Evolutionary conservation across 305 asterid species (phyloP).

Genomic region (Lippia alba): DNA sequence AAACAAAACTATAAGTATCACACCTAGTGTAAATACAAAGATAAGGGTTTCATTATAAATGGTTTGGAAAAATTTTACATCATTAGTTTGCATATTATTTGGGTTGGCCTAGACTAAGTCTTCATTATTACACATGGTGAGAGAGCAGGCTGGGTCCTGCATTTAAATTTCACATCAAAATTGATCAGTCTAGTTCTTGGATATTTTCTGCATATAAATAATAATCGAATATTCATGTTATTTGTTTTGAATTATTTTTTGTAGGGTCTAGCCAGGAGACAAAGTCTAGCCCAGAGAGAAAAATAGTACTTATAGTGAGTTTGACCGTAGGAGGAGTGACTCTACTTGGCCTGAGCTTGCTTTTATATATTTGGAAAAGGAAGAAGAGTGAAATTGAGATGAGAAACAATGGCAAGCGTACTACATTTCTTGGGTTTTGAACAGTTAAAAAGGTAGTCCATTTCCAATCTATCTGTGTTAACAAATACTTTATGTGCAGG

Average conservation of each 20-base stretch:
- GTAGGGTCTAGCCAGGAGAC: slow-evolving; percentile 29
- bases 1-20: no score
- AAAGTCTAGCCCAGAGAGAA: slow-evolving; percentile 10
- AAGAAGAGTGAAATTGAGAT: slow-evolving; percentile 6
- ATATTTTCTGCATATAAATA: not conserved
- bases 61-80: no score
- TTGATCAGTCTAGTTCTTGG: not conserved
- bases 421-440: not conserved
- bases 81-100: not conserved
- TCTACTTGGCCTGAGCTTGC: slow-evolving; percentile 23
- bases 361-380: slow-evolving; percentile 29
- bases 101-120: not conserved
- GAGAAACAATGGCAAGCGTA: slow-evolving; percentile 21
- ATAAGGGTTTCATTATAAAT: no score
- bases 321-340: slow-evolving; percentile 10
- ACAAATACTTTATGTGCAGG: slow-evolving; percentile 11
- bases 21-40: no score
- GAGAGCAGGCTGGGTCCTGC: not conserved
- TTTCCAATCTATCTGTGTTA: slow-evolving; percentile 1
- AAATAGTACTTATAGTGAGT: slow-evolving; percentile 14
- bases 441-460: not conserved
- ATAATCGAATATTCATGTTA: not conserved
- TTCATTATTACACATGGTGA: no score
- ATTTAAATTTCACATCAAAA: not conserved
- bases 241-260: not conserved